Evolutionary conservation across 2,329 filamentous ascomycete species (phyloP).

Genomic region (Stenocarpella maydis): DNA sequence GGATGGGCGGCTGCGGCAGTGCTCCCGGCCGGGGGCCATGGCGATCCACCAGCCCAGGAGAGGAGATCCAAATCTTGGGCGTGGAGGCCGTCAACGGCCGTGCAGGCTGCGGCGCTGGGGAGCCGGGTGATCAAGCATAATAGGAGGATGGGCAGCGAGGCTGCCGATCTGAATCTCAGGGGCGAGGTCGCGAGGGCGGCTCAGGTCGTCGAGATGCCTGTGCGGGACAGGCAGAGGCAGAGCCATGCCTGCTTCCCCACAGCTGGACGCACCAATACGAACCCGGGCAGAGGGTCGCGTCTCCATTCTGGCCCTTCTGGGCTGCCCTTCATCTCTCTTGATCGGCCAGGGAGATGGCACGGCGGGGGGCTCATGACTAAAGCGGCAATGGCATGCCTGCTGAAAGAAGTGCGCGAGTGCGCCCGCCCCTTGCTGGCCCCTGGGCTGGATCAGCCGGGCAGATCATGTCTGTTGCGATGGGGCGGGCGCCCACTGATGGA

Average conservation of each 20-base stretch:
- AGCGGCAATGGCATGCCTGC: conserved; percentile 1
- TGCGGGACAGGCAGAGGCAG: conserved; percentile 2
- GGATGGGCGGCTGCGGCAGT: conserved; percentile 4
- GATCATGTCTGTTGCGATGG: neutral
- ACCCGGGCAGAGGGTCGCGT: neutral
- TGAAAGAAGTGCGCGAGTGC: neutral
- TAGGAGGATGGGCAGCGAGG: conserved; percentile 31
- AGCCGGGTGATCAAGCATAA: conserved; percentile 2
- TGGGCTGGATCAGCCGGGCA: conserved; percentile 25
- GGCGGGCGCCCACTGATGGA: conserved; percentile 19
- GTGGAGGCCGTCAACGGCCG: neutral
- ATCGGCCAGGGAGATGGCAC: conserved; percentile 14
- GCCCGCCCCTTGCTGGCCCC: conserved; percentile 21
- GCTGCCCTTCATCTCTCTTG: conserved; percentile 18
- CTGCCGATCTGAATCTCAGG: conserved; percentile 33
- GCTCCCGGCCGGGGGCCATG: conserved; percentile 6
- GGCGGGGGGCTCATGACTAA: conserved; percentile 8
- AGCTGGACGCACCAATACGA: conserved; percentile 13
- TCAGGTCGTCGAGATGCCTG: conserved; percentile 6
- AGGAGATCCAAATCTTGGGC: conserved; percentile 30
- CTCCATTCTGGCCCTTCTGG: conserved; percentile 2
- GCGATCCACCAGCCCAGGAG: conserved; percentile 23
- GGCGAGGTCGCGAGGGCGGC: conserved; percentile 16
- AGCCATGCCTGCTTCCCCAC: conserved; percentile 32
- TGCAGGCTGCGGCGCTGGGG: too few species aligned